phyloP scores from a whole-genome alignment of 768 basidiomycete genomes.

The Mycena alexandri region DNA sequence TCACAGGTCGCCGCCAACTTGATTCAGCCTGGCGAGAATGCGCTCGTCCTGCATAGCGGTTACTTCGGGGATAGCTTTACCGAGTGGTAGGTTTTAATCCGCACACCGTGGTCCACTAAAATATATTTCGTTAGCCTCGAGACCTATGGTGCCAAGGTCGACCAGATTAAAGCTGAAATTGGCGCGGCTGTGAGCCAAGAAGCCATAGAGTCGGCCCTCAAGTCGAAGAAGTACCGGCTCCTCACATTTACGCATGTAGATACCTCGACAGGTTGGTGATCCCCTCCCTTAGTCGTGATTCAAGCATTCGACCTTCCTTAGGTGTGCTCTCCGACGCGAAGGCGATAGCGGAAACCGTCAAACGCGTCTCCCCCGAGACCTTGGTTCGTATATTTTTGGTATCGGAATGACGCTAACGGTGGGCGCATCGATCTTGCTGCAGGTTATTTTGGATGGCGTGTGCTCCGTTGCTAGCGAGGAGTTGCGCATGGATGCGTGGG shows the following conservation, averaged over 20 bases:
- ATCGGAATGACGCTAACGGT: slow-evolving; percentile 19
- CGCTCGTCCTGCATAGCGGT: slow-evolving; percentile 88
- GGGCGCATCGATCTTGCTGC: slow-evolving; percentile 3
- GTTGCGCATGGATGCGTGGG: slow-evolving; percentile 95
- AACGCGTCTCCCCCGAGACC: slow-evolving; percentile 84
- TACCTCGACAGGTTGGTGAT: slow-evolving; percentile 80
- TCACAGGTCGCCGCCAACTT: slow-evolving; percentile 88
- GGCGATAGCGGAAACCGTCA: slow-evolving; percentile 79
- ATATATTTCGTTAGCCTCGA: slow-evolving; percentile 66
- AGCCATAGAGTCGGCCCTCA: slow-evolving; percentile 77
- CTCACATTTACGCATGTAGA: slow-evolving; percentile 97
- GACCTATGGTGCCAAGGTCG: slow-evolving; percentile 90
- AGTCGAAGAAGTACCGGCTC: slow-evolving; percentile 86
- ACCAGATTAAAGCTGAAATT: slow-evolving; percentile 84
- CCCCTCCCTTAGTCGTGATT: not conserved
- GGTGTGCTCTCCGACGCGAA: slow-evolving; percentile 91
- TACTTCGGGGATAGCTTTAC: slow-evolving; percentile 95
- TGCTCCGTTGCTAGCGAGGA: slow-evolving; percentile 97
- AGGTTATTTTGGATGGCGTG: slow-evolving; percentile 92
- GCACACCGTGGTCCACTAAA: not conserved
- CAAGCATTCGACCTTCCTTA: slow-evolving; percentile 36
- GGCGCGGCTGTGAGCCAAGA: slow-evolving; percentile 77
- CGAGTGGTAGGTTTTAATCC: slow-evolving; percentile 72
- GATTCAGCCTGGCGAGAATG: slow-evolving; percentile 83
- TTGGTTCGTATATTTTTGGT: slow-evolving; percentile 60